Conservation (phyloP, 345 rosid species). For the Salix caprea region DNA sequence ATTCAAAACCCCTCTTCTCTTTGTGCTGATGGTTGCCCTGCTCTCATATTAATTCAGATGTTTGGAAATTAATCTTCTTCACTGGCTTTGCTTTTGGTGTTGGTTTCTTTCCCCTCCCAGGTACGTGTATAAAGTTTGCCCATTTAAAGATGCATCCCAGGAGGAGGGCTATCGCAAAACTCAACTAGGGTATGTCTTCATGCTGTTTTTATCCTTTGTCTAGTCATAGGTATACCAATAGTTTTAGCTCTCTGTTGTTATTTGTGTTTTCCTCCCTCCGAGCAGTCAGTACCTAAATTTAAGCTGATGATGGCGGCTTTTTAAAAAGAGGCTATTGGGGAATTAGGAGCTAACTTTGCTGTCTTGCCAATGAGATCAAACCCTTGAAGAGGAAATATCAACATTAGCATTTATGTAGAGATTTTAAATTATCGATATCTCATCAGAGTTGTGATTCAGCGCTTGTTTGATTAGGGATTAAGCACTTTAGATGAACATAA, state of each 20-base stretch:
- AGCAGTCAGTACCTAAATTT: background rate
- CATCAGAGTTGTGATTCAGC: background rate
- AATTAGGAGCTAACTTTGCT: background rate
- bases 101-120: slow-evolving; percentile 33
- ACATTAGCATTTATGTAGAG: background rate
- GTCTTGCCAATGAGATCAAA: background rate
- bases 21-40: slow-evolving; percentile 7
- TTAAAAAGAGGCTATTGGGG: background rate
- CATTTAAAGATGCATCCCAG: slow-evolving; percentile 79
- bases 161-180: slow-evolving; percentile 65
- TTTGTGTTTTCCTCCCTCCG: background rate
- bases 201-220: background rate
- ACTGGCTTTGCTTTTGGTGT: background rate
- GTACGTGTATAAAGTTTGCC: slow-evolving; percentile 90
- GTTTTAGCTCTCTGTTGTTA: background rate
- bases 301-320: background rate
- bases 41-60: slow-evolving; percentile 1
- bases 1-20: background rate
- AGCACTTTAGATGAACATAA: background rate
- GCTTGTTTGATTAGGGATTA: background rate
- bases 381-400: background rate
- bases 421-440: background rate
- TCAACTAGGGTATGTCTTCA: slow-evolving; percentile 61
- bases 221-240: too few relatives aligned
- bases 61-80: background rate